phyloP scores from a whole-genome alignment of 257 asterid species.

The Solanum chaucha region DNA sequence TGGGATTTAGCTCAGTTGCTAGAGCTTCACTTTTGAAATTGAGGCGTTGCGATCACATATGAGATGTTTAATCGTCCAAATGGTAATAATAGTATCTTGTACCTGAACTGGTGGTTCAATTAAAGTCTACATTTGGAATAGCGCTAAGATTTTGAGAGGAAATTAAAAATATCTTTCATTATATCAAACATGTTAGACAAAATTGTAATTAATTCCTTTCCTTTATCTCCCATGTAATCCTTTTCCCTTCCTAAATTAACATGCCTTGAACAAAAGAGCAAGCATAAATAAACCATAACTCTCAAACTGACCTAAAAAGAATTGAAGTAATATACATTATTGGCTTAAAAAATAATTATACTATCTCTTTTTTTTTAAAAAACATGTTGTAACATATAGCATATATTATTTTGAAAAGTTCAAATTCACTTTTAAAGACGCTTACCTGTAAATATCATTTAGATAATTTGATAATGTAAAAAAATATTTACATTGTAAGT shows the following conservation, averaged over 20 bases:
- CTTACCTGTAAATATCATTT: neutral
- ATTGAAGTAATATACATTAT: neutral
- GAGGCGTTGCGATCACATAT: rapidly evolving
- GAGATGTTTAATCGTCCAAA: neutral
- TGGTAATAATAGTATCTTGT: neutral
- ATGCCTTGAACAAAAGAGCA: neutral
- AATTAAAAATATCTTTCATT: neutral
- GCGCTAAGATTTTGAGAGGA: neutral
- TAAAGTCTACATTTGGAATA: neutral
- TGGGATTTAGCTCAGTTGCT: neutral
- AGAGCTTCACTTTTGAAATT: neutral
- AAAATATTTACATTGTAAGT: neutral
- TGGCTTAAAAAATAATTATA: neutral
- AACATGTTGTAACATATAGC: neutral
- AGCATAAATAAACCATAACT: neutral
- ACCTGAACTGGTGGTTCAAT: neutral
- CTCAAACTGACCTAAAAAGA: neutral
- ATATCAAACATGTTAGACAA: neutral
- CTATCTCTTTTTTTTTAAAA: neutral
- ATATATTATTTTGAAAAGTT: neutral
- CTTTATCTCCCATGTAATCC: neutral
- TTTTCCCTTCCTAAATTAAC: neutral
- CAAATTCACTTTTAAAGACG: neutral
- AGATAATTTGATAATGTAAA: neutral
- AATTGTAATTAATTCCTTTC: neutral